Evolutionary conservation across 2,329 filamentous ascomycete genomes (phyloP), one percentile per base, ranked within the genome.

Genomic region (Tolypocladium nubicola): DNA sequence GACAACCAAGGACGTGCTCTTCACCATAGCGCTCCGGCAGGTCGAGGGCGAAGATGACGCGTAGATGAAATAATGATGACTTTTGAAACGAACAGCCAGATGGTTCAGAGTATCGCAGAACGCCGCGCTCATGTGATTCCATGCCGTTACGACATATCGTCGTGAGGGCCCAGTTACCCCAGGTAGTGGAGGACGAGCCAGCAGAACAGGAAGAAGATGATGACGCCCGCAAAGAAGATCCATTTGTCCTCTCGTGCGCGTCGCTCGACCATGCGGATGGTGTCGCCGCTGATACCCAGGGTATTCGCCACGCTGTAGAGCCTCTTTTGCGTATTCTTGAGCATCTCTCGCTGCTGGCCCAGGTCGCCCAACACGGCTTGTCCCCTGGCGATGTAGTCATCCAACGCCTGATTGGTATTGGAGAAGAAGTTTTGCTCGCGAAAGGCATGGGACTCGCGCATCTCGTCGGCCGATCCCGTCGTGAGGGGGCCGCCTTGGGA

Each of bases 281-380:
- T 99, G 70, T 97, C 93, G 23, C 93, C 92, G 67, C 89, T 95
- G 59, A 99, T 83, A 0, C 94, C 94, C 53, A 99, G 75, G 26
- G 94, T 97, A 69, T 96, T 97, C 8, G 90, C 94, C 23, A 97
- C 91, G 65, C 84, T 93, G 69, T 97, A 97, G 54, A 99, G 78
- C 69, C 86, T 85, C 71, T 87, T 87, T 74, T 99, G 94, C 26
- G 94, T 97, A 55, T 87, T 89, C 77, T 99, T 99, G 61, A 99
- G 79, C 76, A 97, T 92, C 70, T 97, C 93, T 56, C 90, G 83
- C 76, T 99, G 94, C 67, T 94, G 82, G 3, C 89, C 88, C 57
- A 99, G 73, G 73, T 97, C 92, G 8, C 89, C 88, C 35, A 97
- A 79, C 41, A 99, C 94, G 1, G 91, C 90, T 68, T 96, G 85